phyloP scores from a whole-genome alignment of 768 basidiomycete species.

The Termitomyces titanicus region DNA sequence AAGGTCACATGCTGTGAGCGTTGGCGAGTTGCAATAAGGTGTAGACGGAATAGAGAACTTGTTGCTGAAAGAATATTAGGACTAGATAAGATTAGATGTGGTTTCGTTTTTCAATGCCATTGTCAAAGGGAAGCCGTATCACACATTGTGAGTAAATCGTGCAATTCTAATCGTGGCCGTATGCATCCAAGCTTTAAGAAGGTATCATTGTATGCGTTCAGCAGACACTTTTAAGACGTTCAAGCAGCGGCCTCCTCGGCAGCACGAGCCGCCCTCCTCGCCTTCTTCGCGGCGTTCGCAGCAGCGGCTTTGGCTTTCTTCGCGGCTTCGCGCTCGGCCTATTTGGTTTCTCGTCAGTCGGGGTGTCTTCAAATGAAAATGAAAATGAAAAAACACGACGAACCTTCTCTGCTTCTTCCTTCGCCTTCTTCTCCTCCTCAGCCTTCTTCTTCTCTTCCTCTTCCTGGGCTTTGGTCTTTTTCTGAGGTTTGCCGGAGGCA shows the following conservation, averaged over 20 bases:
- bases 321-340: constrained; percentile 65
- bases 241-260: constrained; percentile 31
- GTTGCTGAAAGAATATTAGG: no score
- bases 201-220: not conserved
- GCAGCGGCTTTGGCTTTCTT: constrained; percentile 85
- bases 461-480: constrained; percentile 71
- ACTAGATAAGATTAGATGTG: no score
- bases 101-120: no score
- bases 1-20: not conserved
- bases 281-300: constrained; percentile 91
- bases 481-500: constrained; percentile 46
- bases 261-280: constrained; percentile 60
- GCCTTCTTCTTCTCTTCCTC: constrained; percentile 73
- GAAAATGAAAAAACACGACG: constrained; percentile 10
- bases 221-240: not conserved
- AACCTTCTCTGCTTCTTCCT: constrained; percentile 85
- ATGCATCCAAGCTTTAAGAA: not conserved
- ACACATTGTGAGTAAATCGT: not conserved
- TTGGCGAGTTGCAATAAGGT: no score
- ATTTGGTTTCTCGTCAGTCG: constrained; percentile 1
- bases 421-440: constrained; percentile 67
- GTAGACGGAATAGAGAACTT: no score
- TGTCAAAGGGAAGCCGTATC: no score
- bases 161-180: not conserved
- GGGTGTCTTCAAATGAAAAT: not conserved